phyloP scores from a whole-genome alignment of 2,329 filamentous ascomycete genomes.

The Diplodia sapinea region DNA sequence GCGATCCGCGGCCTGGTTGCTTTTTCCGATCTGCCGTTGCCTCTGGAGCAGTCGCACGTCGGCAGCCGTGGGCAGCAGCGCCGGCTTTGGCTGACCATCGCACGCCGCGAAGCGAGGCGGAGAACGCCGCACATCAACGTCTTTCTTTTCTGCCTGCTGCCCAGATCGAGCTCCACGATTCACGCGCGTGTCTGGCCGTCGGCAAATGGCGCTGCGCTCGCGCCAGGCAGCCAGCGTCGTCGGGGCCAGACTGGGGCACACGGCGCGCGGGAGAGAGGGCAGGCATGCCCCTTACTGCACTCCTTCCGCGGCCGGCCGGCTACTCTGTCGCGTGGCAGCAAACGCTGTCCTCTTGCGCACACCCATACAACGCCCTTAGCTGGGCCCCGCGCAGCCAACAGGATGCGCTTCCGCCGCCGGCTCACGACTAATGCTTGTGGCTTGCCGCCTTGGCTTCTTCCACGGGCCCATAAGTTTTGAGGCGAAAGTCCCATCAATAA shows the following conservation, averaged over 20 bases:
- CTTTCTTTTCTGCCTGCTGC: neutral
- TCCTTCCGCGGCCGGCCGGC: no score
- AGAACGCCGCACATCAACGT: constrained; percentile 8
- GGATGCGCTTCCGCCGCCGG: constrained; percentile 9
- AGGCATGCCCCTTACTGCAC: constrained; percentile 17
- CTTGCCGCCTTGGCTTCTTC: neutral
- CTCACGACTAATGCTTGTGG: constrained; percentile 4
- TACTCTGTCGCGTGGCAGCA: no score
- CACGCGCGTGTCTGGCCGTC: neutral
- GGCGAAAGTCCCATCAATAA: neutral
- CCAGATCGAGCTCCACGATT: neutral
- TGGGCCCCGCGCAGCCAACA: neutral
- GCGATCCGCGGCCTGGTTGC: constrained; percentile 2
- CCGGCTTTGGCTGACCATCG: no score
- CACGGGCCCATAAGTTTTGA: neutral
- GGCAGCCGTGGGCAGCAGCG: no score
- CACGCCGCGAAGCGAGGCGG: neutral
- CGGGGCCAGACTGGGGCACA: neutral
- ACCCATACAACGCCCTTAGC: no score
- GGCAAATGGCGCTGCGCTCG: constrained; percentile 21
- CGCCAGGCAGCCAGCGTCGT: neutral
- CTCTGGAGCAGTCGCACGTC: no score
- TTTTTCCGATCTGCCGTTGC: neutral
- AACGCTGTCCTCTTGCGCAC: no score
- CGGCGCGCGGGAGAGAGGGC: neutral